Base-by-base conservation (phyloP, 371 early-diverging fungal species). In the Mortierella sp. region DNA sequence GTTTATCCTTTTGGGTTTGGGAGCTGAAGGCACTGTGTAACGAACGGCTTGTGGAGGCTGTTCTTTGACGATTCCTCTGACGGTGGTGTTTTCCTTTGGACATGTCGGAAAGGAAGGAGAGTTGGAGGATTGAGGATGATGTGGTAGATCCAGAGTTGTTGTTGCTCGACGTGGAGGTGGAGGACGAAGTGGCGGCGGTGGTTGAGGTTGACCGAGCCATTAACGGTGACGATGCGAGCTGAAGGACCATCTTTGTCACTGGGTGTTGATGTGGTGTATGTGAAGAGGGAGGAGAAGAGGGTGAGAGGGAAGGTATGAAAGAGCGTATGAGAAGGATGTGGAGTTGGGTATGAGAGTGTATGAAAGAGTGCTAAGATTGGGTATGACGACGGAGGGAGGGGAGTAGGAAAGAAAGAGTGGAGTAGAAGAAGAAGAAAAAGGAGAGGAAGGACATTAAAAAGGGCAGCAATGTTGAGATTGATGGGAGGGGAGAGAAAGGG, bases 221-320 rank as follows among this genome's bases (percentile, higher is more conserved):
- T 29, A 83, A 74, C 2, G 83, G 80, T 3, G 77, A 80, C 6
- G 78, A 72, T 8, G 84, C 72, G 55, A 80, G 63, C 43, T 72
- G 72, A 38, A 77, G 78, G 43, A 70, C 77, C 79, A 79, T 83
- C 51, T 18, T 51, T 51, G 4, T 32, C 16, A 56, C 3, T 21
- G 55, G 51, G 41, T 38, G 49, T 21, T 43, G 21, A 11, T 46
- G 46, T 46, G 32, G 6, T 41, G 16, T 41, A n/a, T 3, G 48
- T 3, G 58, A 41, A 55, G 41, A 27, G 21, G 35, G 29, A 11
- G 7, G 29, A 29, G 35, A 5, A 44, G 27, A 35, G 10, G 29
- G 46, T 14, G 49, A 16, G 35, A 35, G 3, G 44, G 43, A 32
- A n/a, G 11, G 58, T 38, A 63, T 63, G 65, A 32, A 35, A 32